These are phyloP conservation scores for Pythium insidiosum DNA, from an alignment of 352 stramenopile genomes.

Conservation along the genomic window DNA sequence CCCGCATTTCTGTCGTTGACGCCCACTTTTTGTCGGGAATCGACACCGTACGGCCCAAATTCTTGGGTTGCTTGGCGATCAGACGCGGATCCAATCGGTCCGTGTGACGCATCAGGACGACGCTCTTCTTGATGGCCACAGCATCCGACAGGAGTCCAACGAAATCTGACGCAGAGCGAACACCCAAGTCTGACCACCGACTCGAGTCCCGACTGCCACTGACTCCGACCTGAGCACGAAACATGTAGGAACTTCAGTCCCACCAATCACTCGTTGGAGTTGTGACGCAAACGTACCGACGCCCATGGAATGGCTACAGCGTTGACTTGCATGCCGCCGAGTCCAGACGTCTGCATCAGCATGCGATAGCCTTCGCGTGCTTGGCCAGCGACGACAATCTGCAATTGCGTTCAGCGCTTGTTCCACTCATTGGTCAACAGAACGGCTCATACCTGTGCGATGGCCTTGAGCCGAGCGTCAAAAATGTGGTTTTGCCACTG, in stretches of 20 bases:
- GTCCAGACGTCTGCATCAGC: conserved; percentile 51
- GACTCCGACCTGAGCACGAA: too few species aligned
- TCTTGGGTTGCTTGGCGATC: conserved; percentile 19
- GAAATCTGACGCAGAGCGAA: too few species aligned
- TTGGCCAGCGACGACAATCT: conserved; percentile 42
- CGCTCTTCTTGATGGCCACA: conserved; percentile 44
- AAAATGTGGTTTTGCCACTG: conserved; percentile 35
- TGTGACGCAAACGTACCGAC: too few species aligned
- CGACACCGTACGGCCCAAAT: conserved; percentile 1
- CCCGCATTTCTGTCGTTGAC: too few species aligned
- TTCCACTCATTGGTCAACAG: background rate
- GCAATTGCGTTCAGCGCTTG: background rate
- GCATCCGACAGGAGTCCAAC: conserved; percentile 37
- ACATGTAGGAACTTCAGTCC: too few species aligned
- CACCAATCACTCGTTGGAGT: too few species aligned
- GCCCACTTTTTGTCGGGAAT: too few species aligned
- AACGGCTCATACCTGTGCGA: conserved; percentile 23
- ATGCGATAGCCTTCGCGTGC: conserved; percentile 46
- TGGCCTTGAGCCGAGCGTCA: conserved; percentile 40
- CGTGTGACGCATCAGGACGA: conserved; percentile 41
- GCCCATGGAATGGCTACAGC: conserved; percentile 59
- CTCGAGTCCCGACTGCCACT: too few species aligned
- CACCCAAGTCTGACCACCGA: too few species aligned
- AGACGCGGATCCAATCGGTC: conserved; percentile 36
- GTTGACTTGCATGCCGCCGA: conserved; percentile 78